Conservation (phyloP, 1,284 basidiomycete genomes). For the Marasmius sp. region DNA sequence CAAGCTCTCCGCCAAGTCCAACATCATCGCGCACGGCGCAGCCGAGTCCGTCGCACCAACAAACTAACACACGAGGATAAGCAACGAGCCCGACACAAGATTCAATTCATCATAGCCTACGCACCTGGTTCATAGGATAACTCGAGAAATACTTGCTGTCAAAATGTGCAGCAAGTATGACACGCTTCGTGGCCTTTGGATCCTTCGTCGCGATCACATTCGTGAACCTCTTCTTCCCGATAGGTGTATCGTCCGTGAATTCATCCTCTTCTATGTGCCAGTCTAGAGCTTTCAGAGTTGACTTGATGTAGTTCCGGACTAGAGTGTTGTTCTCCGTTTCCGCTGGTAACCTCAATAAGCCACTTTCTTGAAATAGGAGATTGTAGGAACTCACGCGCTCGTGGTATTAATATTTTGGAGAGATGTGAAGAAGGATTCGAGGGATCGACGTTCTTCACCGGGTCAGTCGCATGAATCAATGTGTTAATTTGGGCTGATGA, state of each 20-base stretch:
- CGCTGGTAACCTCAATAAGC: conserved; percentile 35
- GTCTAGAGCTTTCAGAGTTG: conserved; percentile 66
- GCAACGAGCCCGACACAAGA: conserved; percentile 2
- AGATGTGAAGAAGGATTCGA: conserved; percentile 70
- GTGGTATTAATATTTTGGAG: conserved; percentile 79
- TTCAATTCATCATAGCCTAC: conserved; percentile 19
- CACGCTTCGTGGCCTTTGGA: conserved; percentile 74
- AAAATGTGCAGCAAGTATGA: conserved; percentile 93
- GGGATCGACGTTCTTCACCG: conserved; percentile 65
- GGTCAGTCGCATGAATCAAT: conserved; percentile 58
- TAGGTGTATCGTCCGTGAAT: conserved; percentile 82
- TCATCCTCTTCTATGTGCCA: conserved; percentile 86
- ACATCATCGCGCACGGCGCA: conserved; percentile 90
- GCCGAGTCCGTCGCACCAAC: conserved; percentile 98
- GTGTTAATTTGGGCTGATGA: conserved; percentile 50
- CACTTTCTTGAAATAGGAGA: conserved; percentile 11
- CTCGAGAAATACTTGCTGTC: conserved; percentile 90
- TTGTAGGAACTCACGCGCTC: conserved; percentile 59
- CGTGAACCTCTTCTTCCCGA: conserved; percentile 79
- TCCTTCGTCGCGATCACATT: conserved; percentile 97
- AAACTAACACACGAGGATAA: conserved; percentile 56
- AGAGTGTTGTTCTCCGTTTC: conserved; percentile 77
- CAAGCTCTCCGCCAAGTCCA: conserved; percentile 85
- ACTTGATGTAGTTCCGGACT: conserved; percentile 76
- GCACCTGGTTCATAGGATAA: conserved; percentile 72